Percentiles rank a stretch among this genome's conserved stretches.
Conservation (phyloP, 2,329 filamentous ascomycete species). For the Paecilomyces sp. region DNA sequence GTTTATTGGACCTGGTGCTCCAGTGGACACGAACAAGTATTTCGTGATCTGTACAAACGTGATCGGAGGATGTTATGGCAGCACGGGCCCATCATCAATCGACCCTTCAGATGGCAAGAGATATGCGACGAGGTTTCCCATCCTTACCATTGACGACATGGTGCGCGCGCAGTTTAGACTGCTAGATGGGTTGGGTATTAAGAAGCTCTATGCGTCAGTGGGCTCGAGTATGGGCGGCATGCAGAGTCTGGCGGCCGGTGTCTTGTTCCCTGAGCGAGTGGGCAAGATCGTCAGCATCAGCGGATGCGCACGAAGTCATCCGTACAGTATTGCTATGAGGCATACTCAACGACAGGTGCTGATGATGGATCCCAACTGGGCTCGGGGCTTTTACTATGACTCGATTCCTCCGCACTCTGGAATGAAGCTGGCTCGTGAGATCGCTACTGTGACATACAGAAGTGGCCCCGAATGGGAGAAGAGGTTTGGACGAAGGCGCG, state of each 20-base stretch:
- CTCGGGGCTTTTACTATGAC: constrained; percentile 88
- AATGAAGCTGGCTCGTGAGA: constrained; percentile 96
- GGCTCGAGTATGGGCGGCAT: constrained; percentile 98
- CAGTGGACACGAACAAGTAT: constrained; percentile 85
- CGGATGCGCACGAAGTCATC: constrained; percentile 88
- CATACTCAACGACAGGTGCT: constrained; percentile 95
- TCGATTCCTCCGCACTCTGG: constrained; percentile 83
- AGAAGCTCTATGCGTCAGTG: constrained; percentile 80
- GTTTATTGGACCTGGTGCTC: constrained; percentile 83
- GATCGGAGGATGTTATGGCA: constrained; percentile 90
- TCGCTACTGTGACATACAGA: constrained; percentile 94
- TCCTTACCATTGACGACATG: constrained; percentile 96
- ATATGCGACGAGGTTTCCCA: constrained; percentile 92
- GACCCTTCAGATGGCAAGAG: constrained; percentile 81
- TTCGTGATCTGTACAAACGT: constrained; percentile 96
- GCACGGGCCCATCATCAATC: constrained; percentile 79
- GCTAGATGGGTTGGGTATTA: constrained; percentile 69
- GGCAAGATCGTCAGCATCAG: constrained; percentile 80
- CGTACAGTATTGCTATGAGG: constrained; percentile 97
- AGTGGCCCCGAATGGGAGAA: constrained; percentile 97
- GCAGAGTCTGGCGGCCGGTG: constrained; percentile 85
- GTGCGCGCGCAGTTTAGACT: constrained; percentile 90
- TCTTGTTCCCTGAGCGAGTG: constrained; percentile 75
- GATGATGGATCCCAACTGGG: constrained; percentile 99
- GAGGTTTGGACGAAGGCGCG: constrained; percentile 79